These are phyloP conservation scores for Abelmoschus esculentus DNA, from an alignment of 345 rosid species.

Conservation along the genomic window DNA sequence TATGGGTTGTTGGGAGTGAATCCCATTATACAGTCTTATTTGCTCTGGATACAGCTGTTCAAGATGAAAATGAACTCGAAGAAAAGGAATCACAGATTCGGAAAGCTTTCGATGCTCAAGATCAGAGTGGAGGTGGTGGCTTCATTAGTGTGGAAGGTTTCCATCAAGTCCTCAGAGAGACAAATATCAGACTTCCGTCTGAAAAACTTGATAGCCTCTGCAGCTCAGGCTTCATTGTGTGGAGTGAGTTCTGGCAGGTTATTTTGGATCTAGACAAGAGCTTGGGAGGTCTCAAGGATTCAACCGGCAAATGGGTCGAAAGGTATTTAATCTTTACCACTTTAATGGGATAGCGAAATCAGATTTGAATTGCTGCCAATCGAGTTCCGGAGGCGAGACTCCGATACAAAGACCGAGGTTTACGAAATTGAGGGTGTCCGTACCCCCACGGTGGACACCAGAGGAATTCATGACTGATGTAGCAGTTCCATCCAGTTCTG, in stretches of 20 bases:
- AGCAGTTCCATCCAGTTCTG: constrained; percentile 36
- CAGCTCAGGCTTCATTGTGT: constrained; percentile 75
- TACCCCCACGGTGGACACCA: constrained; percentile 98
- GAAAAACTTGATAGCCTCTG: constrained; percentile 69
- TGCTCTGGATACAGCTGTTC: constrained; percentile 79
- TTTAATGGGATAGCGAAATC: constrained; percentile 99
- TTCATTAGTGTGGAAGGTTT: constrained; percentile 91
- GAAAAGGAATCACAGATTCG: constrained; percentile 81
- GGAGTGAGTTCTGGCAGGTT: constrained; percentile 98
- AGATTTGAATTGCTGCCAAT: constrained; percentile 66
- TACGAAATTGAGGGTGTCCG: constrained; percentile 79
- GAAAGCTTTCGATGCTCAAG: constrained; percentile 87
- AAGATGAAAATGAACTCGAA: constrained; percentile 93
- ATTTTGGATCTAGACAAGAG: constrained; percentile 69
- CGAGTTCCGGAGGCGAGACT: constrained; percentile 36
- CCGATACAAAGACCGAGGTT: constrained; percentile 90
- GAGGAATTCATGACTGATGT: constrained; percentile 86
- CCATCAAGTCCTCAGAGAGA: constrained; percentile 67
- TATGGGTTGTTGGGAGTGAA: constrained; percentile 99
- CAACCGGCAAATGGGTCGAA: constrained; percentile 88
- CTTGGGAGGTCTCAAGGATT: constrained; percentile 82
- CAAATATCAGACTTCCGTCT: constrained; percentile 52
- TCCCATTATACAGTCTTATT: constrained; percentile 94
- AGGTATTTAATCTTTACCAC: constrained; percentile 89
- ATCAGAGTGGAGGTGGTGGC: constrained; percentile 98